Base-by-base conservation (phyloP, 805 yeast species). In the Teunomyces kruisii region DNA sequence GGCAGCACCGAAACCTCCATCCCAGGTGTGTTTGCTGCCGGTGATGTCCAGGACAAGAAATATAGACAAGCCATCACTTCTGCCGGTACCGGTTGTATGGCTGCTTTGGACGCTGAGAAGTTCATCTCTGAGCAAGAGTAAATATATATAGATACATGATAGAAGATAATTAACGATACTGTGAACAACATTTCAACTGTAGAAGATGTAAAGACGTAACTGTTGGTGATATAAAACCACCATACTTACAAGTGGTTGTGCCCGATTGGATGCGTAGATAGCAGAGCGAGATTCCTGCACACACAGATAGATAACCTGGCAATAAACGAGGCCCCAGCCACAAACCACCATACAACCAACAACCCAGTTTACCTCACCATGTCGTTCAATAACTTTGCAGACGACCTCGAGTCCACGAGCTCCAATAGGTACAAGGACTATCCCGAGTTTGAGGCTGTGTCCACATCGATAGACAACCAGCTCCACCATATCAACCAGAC, bases 51-150 rank as follows among this genome's bases (percentile, higher is more conserved):
- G 73, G 99, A 94, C 72, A 85, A 88, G 69, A 81, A 80, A 66
- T 94, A 92, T 73, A 88, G 99, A 83, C 99, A 94, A 76, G 99
- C 99, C 47, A 89, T 94, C 64, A 94, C 99, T 33, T 90, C 97
- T 67, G 99, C 99, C n/a, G 99, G 99, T 63, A 80, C 96, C 52
- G 99, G 99, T 52, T 94, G 99, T 79, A 92, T 91, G 97, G 99
- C 99, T 59, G 99, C 96, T 49, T 79, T 94, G 50, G 98, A 94
- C 61, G 88, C 92, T 62, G 97, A 91, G 74, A 85, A 81, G 67
- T 86, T 78, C 67, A 65, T 91, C 50, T 72, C 92, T 38, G 95
- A 87, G 46, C 61, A 63, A 55, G 61, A 56, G 32, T 33, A 33
- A 16, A 17, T 9, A 14, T 16, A 17, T 10, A 39, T 14, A 19